A percentile compares a stretch with the other conserved stretches of the same genome.
phyloP scores from a whole-genome alignment of 176 grass and related monocot genomes.

The Pontederia paniculata region DNA sequence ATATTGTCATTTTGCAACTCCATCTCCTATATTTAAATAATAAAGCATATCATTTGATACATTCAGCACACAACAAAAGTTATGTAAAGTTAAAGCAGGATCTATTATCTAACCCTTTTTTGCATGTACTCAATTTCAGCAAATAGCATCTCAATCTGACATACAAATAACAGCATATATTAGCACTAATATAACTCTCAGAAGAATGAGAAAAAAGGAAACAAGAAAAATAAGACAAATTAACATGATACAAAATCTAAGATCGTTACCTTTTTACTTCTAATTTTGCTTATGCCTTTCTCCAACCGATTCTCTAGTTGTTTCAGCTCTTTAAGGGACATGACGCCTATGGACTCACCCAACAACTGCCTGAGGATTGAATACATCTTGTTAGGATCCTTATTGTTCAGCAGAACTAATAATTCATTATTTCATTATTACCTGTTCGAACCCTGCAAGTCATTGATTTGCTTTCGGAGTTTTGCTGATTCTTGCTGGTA shows the following conservation, averaged over 20 bases:
- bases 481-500: conserved; percentile 76
- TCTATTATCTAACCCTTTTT: conserved; percentile 36
- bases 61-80: not conserved
- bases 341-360: conserved; percentile 41
- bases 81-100: not conserved
- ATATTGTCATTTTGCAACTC: conserved; percentile 51
- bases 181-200: not conserved
- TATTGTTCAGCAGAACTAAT: not conserved
- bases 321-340: conserved; percentile 48
- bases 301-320: conserved; percentile 59
- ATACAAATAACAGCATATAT: conserved; percentile 1
- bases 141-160: conserved; percentile 55
- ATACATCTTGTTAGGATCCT: not conserved
- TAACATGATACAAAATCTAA: not conserved
- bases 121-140: conserved; percentile 48
- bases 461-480: conserved; percentile 45
- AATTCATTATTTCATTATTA: conserved; percentile 1
- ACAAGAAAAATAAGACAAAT: not conserved
- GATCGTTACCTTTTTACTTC: conserved; percentile 55
- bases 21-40: conserved; percentile 31
- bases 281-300: conserved; percentile 67
- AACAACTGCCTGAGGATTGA: conserved; percentile 32
- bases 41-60: not conserved
- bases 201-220: not conserved
- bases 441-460: conserved; percentile 74